These are phyloP conservation scores for Entophlyctis luteolus DNA, from an alignment of 192 early-diverging fungal species.

Conservation along the genomic window DNA sequence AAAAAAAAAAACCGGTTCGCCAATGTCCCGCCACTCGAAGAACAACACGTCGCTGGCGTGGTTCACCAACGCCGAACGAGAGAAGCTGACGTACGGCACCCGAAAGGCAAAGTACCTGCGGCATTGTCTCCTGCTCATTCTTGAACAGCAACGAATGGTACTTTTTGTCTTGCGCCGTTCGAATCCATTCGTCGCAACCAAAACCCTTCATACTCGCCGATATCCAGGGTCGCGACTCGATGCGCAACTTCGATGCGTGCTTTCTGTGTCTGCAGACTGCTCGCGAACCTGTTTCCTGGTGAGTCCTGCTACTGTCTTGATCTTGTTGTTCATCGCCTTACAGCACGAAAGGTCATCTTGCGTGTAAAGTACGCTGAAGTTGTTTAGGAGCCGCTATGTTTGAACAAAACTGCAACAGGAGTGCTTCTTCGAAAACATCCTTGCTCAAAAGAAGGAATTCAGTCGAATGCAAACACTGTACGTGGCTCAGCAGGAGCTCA, in stretches of 20 bases:
- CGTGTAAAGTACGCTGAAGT: slow-evolving; percentile 58
- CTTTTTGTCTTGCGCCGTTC: not conserved
- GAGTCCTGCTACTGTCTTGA: not conserved
- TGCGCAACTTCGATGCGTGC: slow-evolving; percentile 81
- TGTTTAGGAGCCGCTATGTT: not conserved
- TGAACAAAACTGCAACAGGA: slow-evolving; percentile 44
- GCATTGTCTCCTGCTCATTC: not conserved
- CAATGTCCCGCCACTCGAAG: slow-evolving; percentile 75
- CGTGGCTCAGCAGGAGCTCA: slow-evolving; percentile 42
- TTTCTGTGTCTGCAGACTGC: slow-evolving; percentile 79
- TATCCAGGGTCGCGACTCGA: slow-evolving; percentile 66
- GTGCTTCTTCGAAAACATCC: slow-evolving; percentile 78
- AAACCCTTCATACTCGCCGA: not conserved
- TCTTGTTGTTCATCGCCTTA: not conserved
- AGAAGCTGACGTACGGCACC: slow-evolving; percentile 85
- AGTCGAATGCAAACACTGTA: slow-evolving; percentile 47
- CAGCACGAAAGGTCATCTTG: slow-evolving; percentile 69
- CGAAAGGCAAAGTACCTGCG: slow-evolving; percentile 50
- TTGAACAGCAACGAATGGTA: slow-evolving; percentile 19
- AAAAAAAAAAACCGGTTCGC: no score
- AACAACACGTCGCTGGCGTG: slow-evolving; percentile 87
- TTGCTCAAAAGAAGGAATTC: slow-evolving; percentile 82
- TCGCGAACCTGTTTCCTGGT: slow-evolving; percentile 67
- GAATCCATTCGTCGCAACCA: not conserved
- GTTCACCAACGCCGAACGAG: slow-evolving; percentile 86